Base-by-base conservation (phyloP, 495 filamentous ascomycete genomes). In the Daldinia caldariorum region DNA sequence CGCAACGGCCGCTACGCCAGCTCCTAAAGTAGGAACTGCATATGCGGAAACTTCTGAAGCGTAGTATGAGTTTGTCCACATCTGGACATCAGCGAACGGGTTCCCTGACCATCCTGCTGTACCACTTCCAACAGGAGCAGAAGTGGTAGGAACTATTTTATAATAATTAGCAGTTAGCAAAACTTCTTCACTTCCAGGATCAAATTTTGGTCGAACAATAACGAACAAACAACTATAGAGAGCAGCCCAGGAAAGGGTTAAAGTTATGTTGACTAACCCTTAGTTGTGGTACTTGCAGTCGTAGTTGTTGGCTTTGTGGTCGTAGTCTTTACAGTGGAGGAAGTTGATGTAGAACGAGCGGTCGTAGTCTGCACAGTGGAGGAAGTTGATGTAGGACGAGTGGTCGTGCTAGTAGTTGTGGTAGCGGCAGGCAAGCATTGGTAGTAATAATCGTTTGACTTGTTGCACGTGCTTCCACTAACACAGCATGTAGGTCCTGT, bases 51-150 rank as follows among this genome's bases (percentile, higher is more conserved):
- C 81, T 72, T 89, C 86, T 22, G 86, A 86, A 16, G 84, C 79
- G 71, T 89, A 88, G 79, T 84, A 88, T 39, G 81, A 76, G 76
- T 89, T 89, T 60, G 83, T 83, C 77, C 86, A 88, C 67, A 83
- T 78, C 64, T 85, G 74, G 45, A 86, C 80, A 5, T 84, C 86
- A 1, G 71, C 67, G 74, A 87, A 88, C 6, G 85, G 86, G 74
- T 89, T 89, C 16, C 82, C 81, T 12, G 77, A 69, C 59, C 76
- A 82, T 64, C 18, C 31, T 4, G 37, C 37, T 39, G 9, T 13
- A 14, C 37, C 37, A 12, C 37, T 39, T 12, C 37, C 37, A 12
- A 39, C 10, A 1, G 37, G 37, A 39, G 37, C 37, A 39, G 37
- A 12, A 14, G 37, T 39, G 12, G 37, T 39, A 13, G 37, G 13